Conservation (phyloP, 2,329 filamentous ascomycete species). For the Westerdykella sp. region DNA sequence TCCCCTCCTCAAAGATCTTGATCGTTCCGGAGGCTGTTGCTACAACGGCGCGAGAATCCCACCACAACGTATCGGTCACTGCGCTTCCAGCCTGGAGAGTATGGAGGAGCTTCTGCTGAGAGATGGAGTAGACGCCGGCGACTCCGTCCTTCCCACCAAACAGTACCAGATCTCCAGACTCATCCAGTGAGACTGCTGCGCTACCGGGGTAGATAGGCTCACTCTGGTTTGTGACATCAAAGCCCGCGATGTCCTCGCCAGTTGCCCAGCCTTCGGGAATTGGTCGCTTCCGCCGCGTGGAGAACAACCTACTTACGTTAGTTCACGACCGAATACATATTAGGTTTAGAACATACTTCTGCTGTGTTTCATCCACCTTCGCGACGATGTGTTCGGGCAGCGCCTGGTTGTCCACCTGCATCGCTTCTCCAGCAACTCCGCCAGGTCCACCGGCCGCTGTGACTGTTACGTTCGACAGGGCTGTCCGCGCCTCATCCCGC, state of each 20-base stretch:
- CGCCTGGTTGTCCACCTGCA: slow-evolving; percentile 81
- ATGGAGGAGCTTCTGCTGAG: slow-evolving; percentile 67
- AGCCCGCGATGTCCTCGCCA: slow-evolving; percentile 60
- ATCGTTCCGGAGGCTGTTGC: slow-evolving; percentile 70
- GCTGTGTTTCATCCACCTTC: slow-evolving; percentile 73
- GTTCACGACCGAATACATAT: slow-evolving; percentile 1
- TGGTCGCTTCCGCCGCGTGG: slow-evolving; percentile 81
- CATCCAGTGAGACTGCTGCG: slow-evolving; percentile 52
- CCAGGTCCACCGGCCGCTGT: slow-evolving; percentile 37
- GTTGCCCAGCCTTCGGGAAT: slow-evolving; percentile 81
- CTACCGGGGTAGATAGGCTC: slow-evolving; percentile 56
- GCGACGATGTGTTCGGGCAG: slow-evolving; percentile 65
- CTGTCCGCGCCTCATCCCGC: slow-evolving; percentile 84
- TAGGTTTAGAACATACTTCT: slow-evolving; percentile 54
- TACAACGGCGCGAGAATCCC: slow-evolving; percentile 62
- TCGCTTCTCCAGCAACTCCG: slow-evolving; percentile 60
- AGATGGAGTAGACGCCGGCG: slow-evolving; percentile 72
- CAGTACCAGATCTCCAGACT: slow-evolving; percentile 59
- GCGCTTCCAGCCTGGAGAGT: slow-evolving; percentile 58
- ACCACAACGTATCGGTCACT: slow-evolving; percentile 62
- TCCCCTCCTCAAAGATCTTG: slow-evolving; percentile 70
- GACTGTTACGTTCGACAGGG: slow-evolving; percentile 78
- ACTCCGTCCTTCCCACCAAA: slow-evolving; percentile 70
- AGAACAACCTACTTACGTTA: slow-evolving; percentile 61
- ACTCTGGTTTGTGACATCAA: slow-evolving; percentile 49